Percentiles rank a stretch among this genome's conserved stretches.
Evolutionary conservation across 1,284 basidiomycete genomes (phyloP).

Genomic region (Afroboletus lepidellus): DNA sequence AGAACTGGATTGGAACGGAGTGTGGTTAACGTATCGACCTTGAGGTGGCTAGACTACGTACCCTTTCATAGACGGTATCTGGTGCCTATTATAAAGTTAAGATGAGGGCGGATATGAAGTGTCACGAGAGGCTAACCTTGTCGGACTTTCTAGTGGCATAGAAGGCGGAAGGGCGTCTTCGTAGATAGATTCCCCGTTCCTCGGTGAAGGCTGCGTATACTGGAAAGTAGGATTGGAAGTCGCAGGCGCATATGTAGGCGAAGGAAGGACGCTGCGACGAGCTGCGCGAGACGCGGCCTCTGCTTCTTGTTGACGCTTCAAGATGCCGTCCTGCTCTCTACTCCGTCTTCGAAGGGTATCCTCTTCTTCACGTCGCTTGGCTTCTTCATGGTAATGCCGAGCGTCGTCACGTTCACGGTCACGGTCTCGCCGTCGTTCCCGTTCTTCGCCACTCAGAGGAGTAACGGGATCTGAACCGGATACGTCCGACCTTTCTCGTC

Average conservation of each 20-base stretch:
- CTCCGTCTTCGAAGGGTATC: slow-evolving; percentile 30
- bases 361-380: slow-evolving; percentile 34
- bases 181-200: slow-evolving; percentile 23
- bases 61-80: slow-evolving; percentile 27
- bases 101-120: slow-evolving; percentile 32
- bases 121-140: slow-evolving; percentile 35
- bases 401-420: slow-evolving; percentile 23
- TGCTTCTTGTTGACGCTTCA: slow-evolving; percentile 47
- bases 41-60: slow-evolving; percentile 16
- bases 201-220: slow-evolving; percentile 23
- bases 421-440: slow-evolving; percentile 28
- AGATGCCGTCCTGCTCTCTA: slow-evolving; percentile 47
- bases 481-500: slow-evolving; percentile 28
- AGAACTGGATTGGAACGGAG: slow-evolving; percentile 24
- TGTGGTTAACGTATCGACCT: slow-evolving; percentile 8
- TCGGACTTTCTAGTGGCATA: slow-evolving; percentile 47
- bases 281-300: slow-evolving; percentile 30
- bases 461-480: slow-evolving; percentile 28
- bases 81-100: slow-evolving; percentile 19
- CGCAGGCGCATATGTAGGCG: slow-evolving; percentile 21
- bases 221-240: slow-evolving; percentile 22
- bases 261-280: slow-evolving; percentile 20
- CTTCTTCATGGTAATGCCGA: slow-evolving; percentile 25
- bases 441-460: slow-evolving; percentile 29
- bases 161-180: slow-evolving; percentile 29